Evolutionary conservation across 1,284 basidiomycete genomes (phyloP).

Genomic region (Cutaneotrichosporon sp.): DNA sequence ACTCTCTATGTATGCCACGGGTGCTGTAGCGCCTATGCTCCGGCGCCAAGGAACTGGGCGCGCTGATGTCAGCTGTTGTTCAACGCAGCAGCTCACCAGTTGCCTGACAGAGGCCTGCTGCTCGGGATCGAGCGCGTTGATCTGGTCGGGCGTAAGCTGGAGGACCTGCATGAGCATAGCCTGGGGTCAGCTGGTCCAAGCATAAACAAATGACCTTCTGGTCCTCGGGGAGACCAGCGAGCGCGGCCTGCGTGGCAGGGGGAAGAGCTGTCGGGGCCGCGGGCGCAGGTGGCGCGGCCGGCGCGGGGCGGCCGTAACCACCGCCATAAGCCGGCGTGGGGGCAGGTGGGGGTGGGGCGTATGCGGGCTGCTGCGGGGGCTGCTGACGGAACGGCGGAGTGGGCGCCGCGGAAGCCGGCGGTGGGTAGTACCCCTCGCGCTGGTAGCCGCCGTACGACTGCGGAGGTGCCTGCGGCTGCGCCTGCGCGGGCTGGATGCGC

Average conservation of each 20-base stretch:
- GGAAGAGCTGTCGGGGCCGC: slow-evolving; percentile 34
- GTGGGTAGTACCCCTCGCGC: slow-evolving; percentile 22
- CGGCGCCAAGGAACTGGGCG: slow-evolving; percentile 46
- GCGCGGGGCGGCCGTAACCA: slow-evolving; percentile 19
- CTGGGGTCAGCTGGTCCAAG: slow-evolving; percentile 51
- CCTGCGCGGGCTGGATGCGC: slow-evolving; percentile 45
- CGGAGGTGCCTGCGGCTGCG: slow-evolving; percentile 3
- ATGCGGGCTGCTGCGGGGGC: slow-evolving; percentile 47
- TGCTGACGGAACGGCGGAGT: not conserved
- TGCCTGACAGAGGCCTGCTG: slow-evolving; percentile 85
- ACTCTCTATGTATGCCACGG: too few species aligned
- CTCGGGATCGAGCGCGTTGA: slow-evolving; percentile 75
- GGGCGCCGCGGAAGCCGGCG: slow-evolving; percentile 45
- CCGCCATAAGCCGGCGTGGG: not conserved
- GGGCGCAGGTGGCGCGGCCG: slow-evolving; percentile 32
- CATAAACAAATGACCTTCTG: slow-evolving; percentile 44
- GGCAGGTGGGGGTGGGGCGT: slow-evolving; percentile 7
- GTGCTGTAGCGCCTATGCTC: slow-evolving; percentile 16
- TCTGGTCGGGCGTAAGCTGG: slow-evolving; percentile 80
- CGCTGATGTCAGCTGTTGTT: slow-evolving; percentile 35
- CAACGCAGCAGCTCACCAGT: slow-evolving; percentile 60
- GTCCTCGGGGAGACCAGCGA: slow-evolving; percentile 50
- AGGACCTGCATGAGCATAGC: slow-evolving; percentile 84
- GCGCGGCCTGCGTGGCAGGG: slow-evolving; percentile 41
- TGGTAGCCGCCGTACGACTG: slow-evolving; percentile 1